Conservation (phyloP, 495 filamentous ascomycete genomes). For the Saxophila tyrrhenica region DNA sequence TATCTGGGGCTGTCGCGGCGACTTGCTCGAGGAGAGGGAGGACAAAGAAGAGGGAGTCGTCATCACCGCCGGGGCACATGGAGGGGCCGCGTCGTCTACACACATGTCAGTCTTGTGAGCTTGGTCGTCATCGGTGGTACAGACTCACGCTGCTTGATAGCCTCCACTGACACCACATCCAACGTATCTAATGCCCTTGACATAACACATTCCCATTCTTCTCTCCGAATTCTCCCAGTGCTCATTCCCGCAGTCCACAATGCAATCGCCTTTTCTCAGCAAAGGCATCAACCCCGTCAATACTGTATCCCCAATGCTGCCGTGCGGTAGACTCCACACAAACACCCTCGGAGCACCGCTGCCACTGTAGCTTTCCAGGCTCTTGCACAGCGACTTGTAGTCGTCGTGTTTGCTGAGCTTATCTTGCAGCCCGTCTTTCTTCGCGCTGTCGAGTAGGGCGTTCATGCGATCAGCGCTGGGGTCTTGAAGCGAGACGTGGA, state of each 20-base stretch:
- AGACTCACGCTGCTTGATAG: constrained; percentile 47
- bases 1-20: constrained; percentile 47
- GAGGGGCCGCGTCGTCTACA: constrained; percentile 44
- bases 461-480: constrained; percentile 41
- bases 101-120: not conserved
- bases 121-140: not conserved
- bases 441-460: constrained; percentile 26
- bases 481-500: constrained; percentile 52
- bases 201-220: constrained; percentile 45
- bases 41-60: constrained; percentile 44
- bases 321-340: constrained; percentile 59
- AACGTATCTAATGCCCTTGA: constrained; percentile 45
- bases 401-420: constrained; percentile 29
- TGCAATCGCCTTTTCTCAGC: constrained; percentile 52
- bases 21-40: constrained; percentile 53
- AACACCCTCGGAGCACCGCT: constrained; percentile 41
- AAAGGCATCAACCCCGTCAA: constrained; percentile 45
- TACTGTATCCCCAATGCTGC: constrained; percentile 55
- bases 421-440: constrained; percentile 27
- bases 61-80: constrained; percentile 54
- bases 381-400: constrained; percentile 17
- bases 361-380: constrained; percentile 8
- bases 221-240: constrained; percentile 56
- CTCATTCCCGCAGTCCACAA: constrained; percentile 64
- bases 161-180: constrained; percentile 60